phyloP scores from a whole-genome alignment of 306 rosid genomes.

The Acmispon strigosus region DNA sequence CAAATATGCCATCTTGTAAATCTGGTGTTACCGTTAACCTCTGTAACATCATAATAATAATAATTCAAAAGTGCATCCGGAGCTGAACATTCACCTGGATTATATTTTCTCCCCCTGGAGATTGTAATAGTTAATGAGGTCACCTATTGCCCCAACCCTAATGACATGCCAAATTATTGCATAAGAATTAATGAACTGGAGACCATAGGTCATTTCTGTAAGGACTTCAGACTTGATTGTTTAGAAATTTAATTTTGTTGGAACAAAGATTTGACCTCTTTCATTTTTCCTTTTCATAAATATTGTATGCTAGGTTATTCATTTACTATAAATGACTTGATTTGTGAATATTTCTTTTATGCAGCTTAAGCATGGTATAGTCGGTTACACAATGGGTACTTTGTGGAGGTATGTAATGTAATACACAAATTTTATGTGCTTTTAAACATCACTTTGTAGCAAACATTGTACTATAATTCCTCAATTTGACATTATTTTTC shows the following conservation, averaged over 20 bases:
- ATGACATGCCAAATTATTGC: background rate
- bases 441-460: background rate
- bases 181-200: background rate
- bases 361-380: slow-evolving; percentile 97
- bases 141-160: background rate
- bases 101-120: background rate
- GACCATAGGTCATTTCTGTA: background rate
- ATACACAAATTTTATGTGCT: background rate
- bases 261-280: background rate
- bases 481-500: background rate
- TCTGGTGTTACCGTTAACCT: background rate
- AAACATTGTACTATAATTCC: background rate
- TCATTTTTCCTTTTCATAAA: background rate
- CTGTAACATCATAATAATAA: background rate
- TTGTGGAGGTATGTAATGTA: slow-evolving; percentile 86
- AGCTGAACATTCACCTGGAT: background rate
- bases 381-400: slow-evolving; percentile 78
- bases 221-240: background rate
- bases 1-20: background rate
- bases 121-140: background rate
- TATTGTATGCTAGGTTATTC: background rate
- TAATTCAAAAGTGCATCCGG: background rate
- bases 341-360: slow-evolving; percentile 33
- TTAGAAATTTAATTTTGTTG: slow-evolving; percentile 3
- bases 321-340: slow-evolving; percentile 11